Evolutionary conservation across 2,329 filamentous ascomycete genomes (phyloP), one percentile per base, ranked within the genome.

Genomic region (Fusarium papillatum): DNA sequence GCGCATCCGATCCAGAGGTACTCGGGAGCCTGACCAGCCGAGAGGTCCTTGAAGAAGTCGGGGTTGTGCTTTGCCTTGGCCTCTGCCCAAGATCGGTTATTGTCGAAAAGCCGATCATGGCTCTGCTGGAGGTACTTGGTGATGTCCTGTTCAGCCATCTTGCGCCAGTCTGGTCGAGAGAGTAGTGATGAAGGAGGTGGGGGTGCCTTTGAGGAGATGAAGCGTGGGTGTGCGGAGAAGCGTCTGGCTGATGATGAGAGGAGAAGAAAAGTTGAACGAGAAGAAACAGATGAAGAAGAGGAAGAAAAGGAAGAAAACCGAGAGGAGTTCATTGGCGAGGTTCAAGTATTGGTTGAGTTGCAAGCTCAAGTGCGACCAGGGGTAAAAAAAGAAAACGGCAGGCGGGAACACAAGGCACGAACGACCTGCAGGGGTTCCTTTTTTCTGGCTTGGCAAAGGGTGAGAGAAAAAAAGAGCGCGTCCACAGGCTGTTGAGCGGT

Each of bases 1-100:
- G 93, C 93, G 89, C 95, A 98, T 61, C 96, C 95, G 81, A 98
- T 95, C 95, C 95, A 98, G 66, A 95, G 89, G 83, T 94, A 94
- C 80, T 94, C 92, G 67, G 93, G 93, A 19, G 85, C 85, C 85
- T 95, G 93, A 57, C 93, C 93, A 11, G 88, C 89, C 24, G 88
- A 85, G 72, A 95, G 88, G 82, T 92, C 90, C 64, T 84, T 82
- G 83, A 95, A 95, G 86, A 92, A 94, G 13, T 88, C 86, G 6
- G 92, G 91, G 83, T 95, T 91, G 72, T 87, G 86, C 74, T 82
- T 76, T 80, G 84, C 77, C 86, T 93, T 91, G 74, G 89, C 84
- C 59, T 87, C 87, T 16, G 92, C 92, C 93, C 93, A 95, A 66
- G 86, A 85, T 74, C 87, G 86, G 86, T 94, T 95, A 87, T 91